Evolutionary conservation across 2,329 filamentous ascomycete species (phyloP), one percentile per base, ranked within the genome.

Genomic region (Stromatinia cepivora): DNA sequence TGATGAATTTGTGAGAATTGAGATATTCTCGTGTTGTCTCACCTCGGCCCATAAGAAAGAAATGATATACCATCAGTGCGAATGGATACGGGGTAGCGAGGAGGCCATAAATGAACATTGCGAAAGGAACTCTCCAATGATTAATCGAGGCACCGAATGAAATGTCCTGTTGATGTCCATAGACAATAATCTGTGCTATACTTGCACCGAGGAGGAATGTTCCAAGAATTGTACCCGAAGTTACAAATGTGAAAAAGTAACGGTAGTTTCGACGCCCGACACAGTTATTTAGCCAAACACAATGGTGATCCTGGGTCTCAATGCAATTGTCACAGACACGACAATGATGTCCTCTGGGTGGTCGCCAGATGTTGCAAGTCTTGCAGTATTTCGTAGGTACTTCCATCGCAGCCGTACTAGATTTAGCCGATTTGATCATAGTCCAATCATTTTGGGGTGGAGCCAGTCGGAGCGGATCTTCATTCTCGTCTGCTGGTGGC

Each of bases 201-300:
- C 88, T 93, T 34, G 91, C 89, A 28, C 85, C 92, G 42, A 95
- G 83, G 58, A 98, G 85, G 76, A 92, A 94, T 22, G 93, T 77
- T 0, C 90, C 86, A 25, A 97, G 84, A 46, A 97, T 74, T 0
- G 92, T 93, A n/a, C 88, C 88, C 20, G 90, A 88, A 67, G 88
- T 88, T 73, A 99, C 89, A 80, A 97, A 99, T 15, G 91, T 87
- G 79, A 98, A 97, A 81, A 99, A 99, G 80, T 94, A 98, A 72
- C 95, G 92, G 81, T 99, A 99, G 81, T 99, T 99, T 76, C 95
- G 92, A 73, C 94, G 90, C 56, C 95, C 95, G 63, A 99, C 91
- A 74, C 95, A 99, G 79, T 99, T 99, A 82, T 99, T 99, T 72
- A 99, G 87, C 95, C 95, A 99, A 22, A 98, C 94, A 77, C 95